These are phyloP conservation scores for Leucocoprinus leucothites DNA, from an alignment of 768 basidiomycete species.

Conservation along the genomic window DNA sequence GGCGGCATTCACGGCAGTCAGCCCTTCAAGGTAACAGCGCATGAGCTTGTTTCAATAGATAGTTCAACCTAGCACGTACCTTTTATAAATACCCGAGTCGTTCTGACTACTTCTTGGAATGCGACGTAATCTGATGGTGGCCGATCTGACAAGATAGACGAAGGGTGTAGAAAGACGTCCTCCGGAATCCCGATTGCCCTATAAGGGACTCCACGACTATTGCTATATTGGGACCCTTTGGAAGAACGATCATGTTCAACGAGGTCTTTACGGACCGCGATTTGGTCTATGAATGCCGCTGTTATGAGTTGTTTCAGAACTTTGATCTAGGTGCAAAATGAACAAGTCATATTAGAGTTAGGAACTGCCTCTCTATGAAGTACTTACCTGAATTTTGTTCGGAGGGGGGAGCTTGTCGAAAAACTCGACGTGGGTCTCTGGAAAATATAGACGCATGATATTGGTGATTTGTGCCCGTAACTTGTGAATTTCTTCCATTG, in stretches of 20 bases:
- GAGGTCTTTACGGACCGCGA: constrained; percentile 88
- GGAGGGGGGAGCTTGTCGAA: constrained; percentile 72
- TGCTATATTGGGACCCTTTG: constrained; percentile 67
- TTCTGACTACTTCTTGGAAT: constrained; percentile 79
- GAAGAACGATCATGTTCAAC: constrained; percentile 49
- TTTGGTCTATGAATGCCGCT: constrained; percentile 92
- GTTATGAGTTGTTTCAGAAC: constrained; percentile 83
- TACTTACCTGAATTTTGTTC: constrained; percentile 64
- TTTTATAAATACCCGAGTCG: constrained; percentile 75
- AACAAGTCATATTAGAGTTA: constrained; percentile 4
- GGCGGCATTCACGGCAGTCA: constrained; percentile 81
- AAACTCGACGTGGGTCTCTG: constrained; percentile 58
- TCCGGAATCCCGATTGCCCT: constrained; percentile 74
- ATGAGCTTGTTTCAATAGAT: neutral
- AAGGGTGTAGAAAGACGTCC: constrained; percentile 91
- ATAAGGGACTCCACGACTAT: constrained; percentile 80
- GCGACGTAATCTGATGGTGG: constrained; percentile 85
- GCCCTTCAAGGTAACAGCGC: constrained; percentile 38
- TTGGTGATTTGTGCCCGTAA: constrained; percentile 83
- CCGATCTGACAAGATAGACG: constrained; percentile 66
- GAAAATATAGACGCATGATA: constrained; percentile 80
- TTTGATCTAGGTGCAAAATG: constrained; percentile 70
- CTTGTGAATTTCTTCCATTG: constrained; percentile 99
- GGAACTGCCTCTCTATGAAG: neutral
- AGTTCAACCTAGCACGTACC: constrained; percentile 37